A percentile compares a stretch with the other conserved stretches of the same genome.
These are phyloP conservation scores for Pseudogymnoascus sp. DNA, from an alignment of 2,329 filamentous ascomycete genomes.

Conservation along the genomic window DNA sequence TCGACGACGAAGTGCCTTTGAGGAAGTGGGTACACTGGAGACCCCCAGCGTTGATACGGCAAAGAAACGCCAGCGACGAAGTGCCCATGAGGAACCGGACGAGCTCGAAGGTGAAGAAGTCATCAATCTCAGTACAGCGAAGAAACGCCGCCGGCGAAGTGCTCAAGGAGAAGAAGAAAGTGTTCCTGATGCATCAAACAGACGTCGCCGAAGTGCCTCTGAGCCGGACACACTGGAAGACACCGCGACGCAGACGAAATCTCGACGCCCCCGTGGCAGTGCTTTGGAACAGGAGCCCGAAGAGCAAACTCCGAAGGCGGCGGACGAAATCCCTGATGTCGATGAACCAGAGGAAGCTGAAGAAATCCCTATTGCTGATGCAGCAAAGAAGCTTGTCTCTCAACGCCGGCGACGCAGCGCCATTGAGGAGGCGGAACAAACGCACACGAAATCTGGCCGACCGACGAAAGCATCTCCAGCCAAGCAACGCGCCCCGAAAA, in stretches of 20 bases:
- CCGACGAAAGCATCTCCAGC: slow-evolving; percentile 10
- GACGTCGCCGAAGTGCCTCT: not conserved
- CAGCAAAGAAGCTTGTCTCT: slow-evolving; percentile 15
- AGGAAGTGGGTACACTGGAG: not conserved
- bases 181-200: not conserved
- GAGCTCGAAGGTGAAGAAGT: not conserved
- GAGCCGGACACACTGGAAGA: not conserved
- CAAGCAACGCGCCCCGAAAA: slow-evolving; percentile 11
- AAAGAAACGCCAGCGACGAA: slow-evolving; percentile 6
- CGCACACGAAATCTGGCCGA: not conserved
- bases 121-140: not conserved
- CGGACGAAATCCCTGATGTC: slow-evolving; percentile 32
- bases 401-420: not conserved
- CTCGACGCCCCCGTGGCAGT: not conserved
- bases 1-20: slow-evolving; percentile 31
- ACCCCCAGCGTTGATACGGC: not conserved
- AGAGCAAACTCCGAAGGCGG: not conserved
- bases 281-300: not conserved
- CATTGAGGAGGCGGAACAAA: not conserved
- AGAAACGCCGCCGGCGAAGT: not conserved
- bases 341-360: slow-evolving; percentile 24
- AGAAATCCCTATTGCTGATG: slow-evolving; percentile 29
- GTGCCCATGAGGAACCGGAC: not conserved
- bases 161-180: not conserved
- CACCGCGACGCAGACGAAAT: not conserved